These are phyloP conservation scores for Lactarius hengduanensis DNA, from an alignment of 768 basidiomycete genomes.

Conservation along the genomic window DNA sequence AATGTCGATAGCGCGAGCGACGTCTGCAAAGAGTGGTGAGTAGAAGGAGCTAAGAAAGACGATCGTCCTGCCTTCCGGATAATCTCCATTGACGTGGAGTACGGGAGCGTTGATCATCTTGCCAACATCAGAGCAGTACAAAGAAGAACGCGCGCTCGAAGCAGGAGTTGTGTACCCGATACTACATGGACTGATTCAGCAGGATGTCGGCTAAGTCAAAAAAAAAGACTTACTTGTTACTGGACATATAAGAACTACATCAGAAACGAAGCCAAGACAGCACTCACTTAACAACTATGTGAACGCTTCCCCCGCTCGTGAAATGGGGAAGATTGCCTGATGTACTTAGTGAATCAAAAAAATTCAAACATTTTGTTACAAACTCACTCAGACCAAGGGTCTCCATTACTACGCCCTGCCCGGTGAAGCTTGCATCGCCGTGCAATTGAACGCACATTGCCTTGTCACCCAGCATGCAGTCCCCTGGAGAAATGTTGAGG, in stretches of 20 bases:
- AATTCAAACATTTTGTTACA: background rate
- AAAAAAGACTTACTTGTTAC: slow-evolving; percentile 35
- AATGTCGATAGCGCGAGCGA: slow-evolving; percentile 79
- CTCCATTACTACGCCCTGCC: slow-evolving; percentile 91
- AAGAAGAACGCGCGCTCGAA: slow-evolving; percentile 74
- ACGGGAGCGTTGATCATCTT: slow-evolving; percentile 91
- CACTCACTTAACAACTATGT: slow-evolving; percentile 86
- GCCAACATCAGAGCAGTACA: slow-evolving; percentile 85
- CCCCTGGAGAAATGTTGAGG: slow-evolving; percentile 54
- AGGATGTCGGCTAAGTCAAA: background rate
- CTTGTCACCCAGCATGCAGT: slow-evolving; percentile 53
- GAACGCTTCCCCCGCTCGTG: slow-evolving; percentile 86
- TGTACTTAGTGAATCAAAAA: background rate
- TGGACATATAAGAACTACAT: slow-evolving; percentile 17
- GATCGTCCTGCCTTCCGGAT: slow-evolving; percentile 65
- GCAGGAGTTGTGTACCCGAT: slow-evolving; percentile 94
- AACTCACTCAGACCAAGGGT: slow-evolving; percentile 73
- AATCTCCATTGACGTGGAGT: slow-evolving; percentile 88
- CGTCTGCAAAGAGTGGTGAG: slow-evolving; percentile 49
- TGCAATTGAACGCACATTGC: slow-evolving; percentile 91
- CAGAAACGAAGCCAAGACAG: slow-evolving; percentile 9
- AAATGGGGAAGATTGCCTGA: slow-evolving; percentile 86
- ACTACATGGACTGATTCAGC: slow-evolving; percentile 41
- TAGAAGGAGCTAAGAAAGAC: background rate
- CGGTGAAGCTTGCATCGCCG: slow-evolving; percentile 89